Evolutionary conservation across 805 yeast species (phyloP), one percentile per base, ranked within the genome.

Genomic region (Hyphopichia homilentoma): DNA sequence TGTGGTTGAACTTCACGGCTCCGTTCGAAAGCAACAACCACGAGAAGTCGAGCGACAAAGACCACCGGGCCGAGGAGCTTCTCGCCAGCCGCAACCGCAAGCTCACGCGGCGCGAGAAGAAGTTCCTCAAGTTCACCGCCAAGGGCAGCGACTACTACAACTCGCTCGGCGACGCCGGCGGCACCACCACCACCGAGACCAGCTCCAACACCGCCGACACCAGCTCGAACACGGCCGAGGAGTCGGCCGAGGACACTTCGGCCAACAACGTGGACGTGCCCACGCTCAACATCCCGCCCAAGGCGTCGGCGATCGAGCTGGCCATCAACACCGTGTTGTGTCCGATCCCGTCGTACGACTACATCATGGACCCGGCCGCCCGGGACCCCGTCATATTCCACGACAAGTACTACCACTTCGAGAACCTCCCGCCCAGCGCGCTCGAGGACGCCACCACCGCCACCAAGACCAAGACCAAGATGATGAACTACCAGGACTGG

Each of bases 241-340:
- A 20, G 7, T 8, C 9, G 7, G 11, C 25, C n/a, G 34, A 16
- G 4, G 11, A 20, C 7, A 20, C 19, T 11, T 27, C 35, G 7
- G 38, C 29, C 5, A 41, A 38, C 8, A 17, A 23, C n/a, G 46
- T 37, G 4, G 38, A 47, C 7, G 6, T 25, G 1, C 38, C 40
- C 4, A 44, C 48, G 7, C 50, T 73, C 21, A 46, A 54, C 8
- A 68, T 77, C 6, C 73, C 72, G 1, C 71, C 71, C 2, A 60
- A 61, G 40, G 70, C 73, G 1, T 60, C 68, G 2, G 60, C 67
- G 1, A 50, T 67, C 7, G 70, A 63, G 30, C 60, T 68, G 7
- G 72, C 71, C 1, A 35, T 66, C n/a, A 59, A 48, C 43, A 50
- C 70, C 2, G 32, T 66, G 6, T 38, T 65, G 11, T 58, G 66